Conservation (phyloP, 1,139 yeast genomes). For the Lipomyces yarrowii region DNA sequence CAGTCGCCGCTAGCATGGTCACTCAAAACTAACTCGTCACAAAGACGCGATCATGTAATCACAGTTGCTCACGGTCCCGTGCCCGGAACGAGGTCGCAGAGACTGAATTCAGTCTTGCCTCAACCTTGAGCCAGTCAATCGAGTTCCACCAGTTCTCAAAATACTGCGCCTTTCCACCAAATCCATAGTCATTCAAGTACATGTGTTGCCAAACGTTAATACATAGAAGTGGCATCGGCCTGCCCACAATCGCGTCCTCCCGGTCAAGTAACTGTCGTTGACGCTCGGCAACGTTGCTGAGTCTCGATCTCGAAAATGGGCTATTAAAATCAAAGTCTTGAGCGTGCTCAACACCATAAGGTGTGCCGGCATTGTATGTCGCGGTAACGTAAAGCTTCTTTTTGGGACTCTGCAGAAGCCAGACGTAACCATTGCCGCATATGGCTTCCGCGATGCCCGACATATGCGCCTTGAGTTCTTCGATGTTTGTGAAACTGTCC, state of each 20-base stretch:
- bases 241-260: constrained; percentile 24
- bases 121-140: constrained; percentile 85
- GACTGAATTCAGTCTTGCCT: constrained; percentile 49
- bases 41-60: not conserved
- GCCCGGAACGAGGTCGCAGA: constrained; percentile 1
- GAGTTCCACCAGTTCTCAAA: constrained; percentile 75
- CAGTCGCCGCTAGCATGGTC: not conserved
- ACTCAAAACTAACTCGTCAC: not conserved
- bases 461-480: constrained; percentile 56
- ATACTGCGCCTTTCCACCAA: constrained; percentile 71
- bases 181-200: constrained; percentile 79
- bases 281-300: constrained; percentile 9
- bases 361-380: constrained; percentile 85
- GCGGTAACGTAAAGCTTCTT: constrained; percentile 66
- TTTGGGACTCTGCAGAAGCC: constrained; percentile 68
- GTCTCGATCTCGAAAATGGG: constrained; percentile 10
- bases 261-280: not conserved
- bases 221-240: constrained; percentile 71
- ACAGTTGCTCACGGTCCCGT: not conserved
- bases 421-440: constrained; percentile 85
- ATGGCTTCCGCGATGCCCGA: constrained; percentile 58
- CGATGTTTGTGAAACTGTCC: constrained; percentile 45
- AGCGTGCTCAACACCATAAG: constrained; percentile 75
- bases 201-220: constrained; percentile 89
- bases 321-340: constrained; percentile 72